Percentiles rank a stretch among this genome's conserved stretches.
phyloP scores from a whole-genome alignment of 164 flowering plant genomes.

The Paratinospora sagittata region DNA sequence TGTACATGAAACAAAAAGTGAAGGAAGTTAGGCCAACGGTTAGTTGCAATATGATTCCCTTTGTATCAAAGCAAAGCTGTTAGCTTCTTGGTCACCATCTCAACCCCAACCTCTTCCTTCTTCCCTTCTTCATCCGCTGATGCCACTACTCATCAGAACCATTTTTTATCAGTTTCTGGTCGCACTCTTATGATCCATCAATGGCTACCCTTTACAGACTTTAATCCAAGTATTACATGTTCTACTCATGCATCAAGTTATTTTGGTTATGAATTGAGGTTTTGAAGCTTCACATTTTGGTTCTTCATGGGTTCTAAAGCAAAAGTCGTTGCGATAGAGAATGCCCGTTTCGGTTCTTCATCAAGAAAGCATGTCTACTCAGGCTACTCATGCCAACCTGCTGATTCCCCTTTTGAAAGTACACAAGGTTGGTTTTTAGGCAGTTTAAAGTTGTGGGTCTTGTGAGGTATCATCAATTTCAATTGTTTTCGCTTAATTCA shows the following conservation, averaged over 20 bases:
- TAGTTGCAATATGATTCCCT: conserved; percentile 34
- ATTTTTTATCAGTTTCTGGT: conserved; percentile 1
- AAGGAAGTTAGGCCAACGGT: conserved; percentile 63
- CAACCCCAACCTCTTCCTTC: conserved; percentile 25
- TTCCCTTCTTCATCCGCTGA: conserved; percentile 1
- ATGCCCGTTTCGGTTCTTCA: background rate
- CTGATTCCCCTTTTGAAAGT: background rate
- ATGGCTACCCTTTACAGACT: conserved; percentile 9
- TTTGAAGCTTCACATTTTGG: background rate
- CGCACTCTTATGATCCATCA: background rate
- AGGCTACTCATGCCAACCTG: background rate
- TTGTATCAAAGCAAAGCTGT: conserved; percentile 58
- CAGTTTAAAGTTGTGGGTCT: background rate
- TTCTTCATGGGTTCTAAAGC: background rate
- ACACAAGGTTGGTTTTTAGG: conserved; percentile 2
- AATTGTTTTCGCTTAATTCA: too few species aligned
- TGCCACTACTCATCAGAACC: background rate
- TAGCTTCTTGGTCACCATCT: conserved; percentile 88
- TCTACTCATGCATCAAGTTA: too few species aligned
- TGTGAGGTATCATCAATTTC: too few species aligned
- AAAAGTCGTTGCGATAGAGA: background rate
- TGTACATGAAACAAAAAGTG: conserved; percentile 27
- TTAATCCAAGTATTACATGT: too few species aligned
- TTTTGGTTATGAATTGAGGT: background rate
- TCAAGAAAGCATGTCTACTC: background rate